Percentiles rank a stretch among this genome's conserved stretches.
These are phyloP conservation scores for Talaromyces sp. DNA, from an alignment of 2,329 filamentous ascomycete genomes.

Conservation along the genomic window DNA sequence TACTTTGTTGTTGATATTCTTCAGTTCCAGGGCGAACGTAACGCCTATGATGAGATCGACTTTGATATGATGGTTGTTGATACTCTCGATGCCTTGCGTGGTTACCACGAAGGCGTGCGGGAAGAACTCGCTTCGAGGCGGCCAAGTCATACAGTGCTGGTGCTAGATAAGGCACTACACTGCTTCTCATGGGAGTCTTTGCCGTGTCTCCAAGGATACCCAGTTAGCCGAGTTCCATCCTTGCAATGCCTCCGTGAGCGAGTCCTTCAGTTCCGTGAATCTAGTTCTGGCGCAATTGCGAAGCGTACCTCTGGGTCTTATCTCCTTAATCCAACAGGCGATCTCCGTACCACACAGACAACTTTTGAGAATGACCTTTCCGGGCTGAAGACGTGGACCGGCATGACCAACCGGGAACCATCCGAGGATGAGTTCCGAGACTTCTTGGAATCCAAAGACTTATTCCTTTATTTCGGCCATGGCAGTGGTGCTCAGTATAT, in stretches of 20 bases:
- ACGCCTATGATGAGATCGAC: conserved; percentile 97
- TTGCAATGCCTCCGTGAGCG: conserved; percentile 78
- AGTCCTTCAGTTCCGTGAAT: conserved; percentile 57
- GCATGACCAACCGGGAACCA: conserved; percentile 69
- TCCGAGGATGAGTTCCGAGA: conserved; percentile 75
- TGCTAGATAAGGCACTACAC: conserved; percentile 89
- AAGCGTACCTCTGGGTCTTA: conserved; percentile 56
- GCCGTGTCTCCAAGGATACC: conserved; percentile 75
- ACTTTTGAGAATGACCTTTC: conserved; percentile 71
- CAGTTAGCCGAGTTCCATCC: conserved; percentile 86
- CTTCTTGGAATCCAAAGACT: conserved; percentile 66
- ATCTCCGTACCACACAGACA: conserved; percentile 77
- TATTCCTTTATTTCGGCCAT: conserved; percentile 94
- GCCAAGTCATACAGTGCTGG: conserved; percentile 73
- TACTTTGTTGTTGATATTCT: conserved; percentile 97
- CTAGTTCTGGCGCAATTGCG: conserved; percentile 20
- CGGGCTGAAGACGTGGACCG: conserved; percentile 61
- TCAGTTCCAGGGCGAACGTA: conserved; percentile 93
- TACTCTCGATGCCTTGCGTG: conserved; percentile 77
- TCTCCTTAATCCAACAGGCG: conserved; percentile 85
- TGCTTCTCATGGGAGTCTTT: conserved; percentile 95
- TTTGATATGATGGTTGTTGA: conserved; percentile 91
- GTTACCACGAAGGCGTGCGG: conserved; percentile 65
- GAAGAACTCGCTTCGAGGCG: conserved; percentile 36
- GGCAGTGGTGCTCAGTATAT: conserved; percentile 95